These are phyloP conservation scores for Epichloe amarillans DNA, from an alignment of 2,329 filamentous ascomycete species.

Conservation along the genomic window DNA sequence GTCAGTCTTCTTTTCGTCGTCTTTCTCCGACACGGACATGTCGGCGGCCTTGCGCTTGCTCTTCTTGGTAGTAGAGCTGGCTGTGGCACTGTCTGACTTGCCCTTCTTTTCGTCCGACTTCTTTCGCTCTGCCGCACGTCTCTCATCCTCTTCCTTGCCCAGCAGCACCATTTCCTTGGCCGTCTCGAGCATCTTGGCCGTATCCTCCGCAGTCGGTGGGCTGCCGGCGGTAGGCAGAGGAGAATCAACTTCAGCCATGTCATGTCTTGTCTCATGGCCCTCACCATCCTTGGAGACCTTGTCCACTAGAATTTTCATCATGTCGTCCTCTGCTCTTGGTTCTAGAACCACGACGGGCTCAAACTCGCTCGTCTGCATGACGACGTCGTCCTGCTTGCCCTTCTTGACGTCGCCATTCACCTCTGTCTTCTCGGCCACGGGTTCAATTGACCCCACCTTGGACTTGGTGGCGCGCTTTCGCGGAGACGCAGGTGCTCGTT, in stretches of 20 bases:
- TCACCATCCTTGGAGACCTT: conserved; percentile 39
- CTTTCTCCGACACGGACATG: conserved; percentile 51
- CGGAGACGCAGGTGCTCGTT: conserved; percentile 36
- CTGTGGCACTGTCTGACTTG: conserved; percentile 20
- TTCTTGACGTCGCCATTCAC: conserved; percentile 19
- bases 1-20: conserved; percentile 27
- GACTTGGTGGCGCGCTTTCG: conserved; percentile 38
- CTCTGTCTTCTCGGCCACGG: conserved; percentile 13
- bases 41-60: conserved; percentile 66
- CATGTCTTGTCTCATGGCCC: conserved; percentile 55
- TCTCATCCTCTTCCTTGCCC: conserved; percentile 33
- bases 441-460: conserved; percentile 26
- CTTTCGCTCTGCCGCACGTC: conserved; percentile 26
- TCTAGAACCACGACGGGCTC: conserved; percentile 36
- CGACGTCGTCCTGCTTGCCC: conserved; percentile 19
- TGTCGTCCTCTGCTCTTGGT: conserved; percentile 40
- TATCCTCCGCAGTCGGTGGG: conserved; percentile 62
- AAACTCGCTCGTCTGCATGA: conserved; percentile 35
- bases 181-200: conserved; percentile 69
- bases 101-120: conserved; percentile 23
- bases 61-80: conserved; percentile 31
- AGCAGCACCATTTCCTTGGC: conserved; percentile 81
- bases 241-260: conserved; percentile 63
- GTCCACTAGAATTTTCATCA: conserved; percentile 58
- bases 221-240: conserved; percentile 46